phyloP scores from a whole-genome alignment of 352 stramenopile species.

The Phytopythium boreale region DNA sequence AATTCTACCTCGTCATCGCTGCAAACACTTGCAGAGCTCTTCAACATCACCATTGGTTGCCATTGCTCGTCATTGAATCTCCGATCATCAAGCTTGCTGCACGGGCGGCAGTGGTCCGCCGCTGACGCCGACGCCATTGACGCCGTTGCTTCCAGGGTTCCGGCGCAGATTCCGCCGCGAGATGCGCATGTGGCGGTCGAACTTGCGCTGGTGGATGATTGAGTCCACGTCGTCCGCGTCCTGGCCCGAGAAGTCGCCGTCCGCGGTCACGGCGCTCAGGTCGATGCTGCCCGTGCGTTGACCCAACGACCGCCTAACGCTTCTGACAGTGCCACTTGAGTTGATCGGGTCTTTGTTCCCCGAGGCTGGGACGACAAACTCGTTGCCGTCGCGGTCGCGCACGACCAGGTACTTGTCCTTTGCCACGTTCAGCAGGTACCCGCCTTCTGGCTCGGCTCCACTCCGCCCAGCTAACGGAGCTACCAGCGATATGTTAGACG shows the following conservation, averaged over 20 bases:
- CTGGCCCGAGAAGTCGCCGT: neutral
- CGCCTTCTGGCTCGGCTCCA: neutral
- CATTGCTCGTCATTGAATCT: no score
- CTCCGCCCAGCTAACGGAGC: neutral
- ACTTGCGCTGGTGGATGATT: constrained; percentile 54
- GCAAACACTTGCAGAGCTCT: neutral
- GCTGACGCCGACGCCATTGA: neutral
- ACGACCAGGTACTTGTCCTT: constrained; percentile 11
- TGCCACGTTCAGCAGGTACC: constrained; percentile 2
- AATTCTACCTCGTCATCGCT: neutral
- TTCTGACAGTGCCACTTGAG: neutral
- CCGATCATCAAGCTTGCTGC: constrained; percentile 1
- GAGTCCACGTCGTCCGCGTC: constrained; percentile 32
- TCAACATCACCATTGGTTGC: neutral
- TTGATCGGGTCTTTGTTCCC: neutral
- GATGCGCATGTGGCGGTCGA: constrained; percentile 69
- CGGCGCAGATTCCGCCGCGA: constrained; percentile 55
- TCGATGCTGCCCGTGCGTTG: constrained; percentile 2
- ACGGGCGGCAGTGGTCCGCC: constrained; percentile 20
- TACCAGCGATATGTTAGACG: neutral
- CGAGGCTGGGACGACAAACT: neutral
- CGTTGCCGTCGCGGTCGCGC: constrained; percentile 4
- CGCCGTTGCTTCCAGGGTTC: constrained; percentile 13
- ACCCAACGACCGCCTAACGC: neutral
- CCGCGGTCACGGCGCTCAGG: constrained; percentile 2